Evolutionary conservation across 805 yeast genomes (phyloP), one percentile per base, ranked within the genome.

Genomic region (Metschnikowia cubensis): DNA sequence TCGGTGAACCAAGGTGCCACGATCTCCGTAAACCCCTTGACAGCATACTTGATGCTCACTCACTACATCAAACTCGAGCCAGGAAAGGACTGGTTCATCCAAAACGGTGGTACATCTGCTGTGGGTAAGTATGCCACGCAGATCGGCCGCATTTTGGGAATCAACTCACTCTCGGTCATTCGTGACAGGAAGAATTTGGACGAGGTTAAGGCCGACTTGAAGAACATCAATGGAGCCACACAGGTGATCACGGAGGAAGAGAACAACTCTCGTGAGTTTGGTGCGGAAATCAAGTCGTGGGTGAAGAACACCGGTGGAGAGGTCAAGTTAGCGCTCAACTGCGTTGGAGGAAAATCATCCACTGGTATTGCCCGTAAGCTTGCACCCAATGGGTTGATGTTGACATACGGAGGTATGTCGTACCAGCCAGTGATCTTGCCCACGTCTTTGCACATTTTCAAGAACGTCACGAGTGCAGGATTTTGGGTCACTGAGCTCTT

Each of bases 371-470:
- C 96, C 8, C 78, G 97, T 58, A 92, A 90, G 65, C 76, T 94
- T 49, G 83, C 82, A 35, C 70, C 74, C 14, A 82, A 87, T 59
- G 96, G 94, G 1, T 78, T 83, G 43, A 72, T 94, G 75, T 81
- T 90, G 58, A 89, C 98, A 1, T 94, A 94, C 63, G 99, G 99
- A 33, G 98, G 96, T 35, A 94, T 94, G 99, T 89, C 97, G 3
- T 83, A 85, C 75, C 91, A 89, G 70, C 99, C 99, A 1, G 95
- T 94, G 10, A 79, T 81, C n/a, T 69, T 94, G 49, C 97, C 98
- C 36, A 89, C 97, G 0, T 82, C 96, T 0, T 71, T 88, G 52
- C 88, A 88, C 63, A 91, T 94, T 56, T 94, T 94, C 76, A 94
- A 92, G 68, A 87, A 91, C 62, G 69, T 94, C 49, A 83, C 86